phyloP scores from a whole-genome alignment of 108 stramenopile species.

The Aurantiochytrium sp. region DNA sequence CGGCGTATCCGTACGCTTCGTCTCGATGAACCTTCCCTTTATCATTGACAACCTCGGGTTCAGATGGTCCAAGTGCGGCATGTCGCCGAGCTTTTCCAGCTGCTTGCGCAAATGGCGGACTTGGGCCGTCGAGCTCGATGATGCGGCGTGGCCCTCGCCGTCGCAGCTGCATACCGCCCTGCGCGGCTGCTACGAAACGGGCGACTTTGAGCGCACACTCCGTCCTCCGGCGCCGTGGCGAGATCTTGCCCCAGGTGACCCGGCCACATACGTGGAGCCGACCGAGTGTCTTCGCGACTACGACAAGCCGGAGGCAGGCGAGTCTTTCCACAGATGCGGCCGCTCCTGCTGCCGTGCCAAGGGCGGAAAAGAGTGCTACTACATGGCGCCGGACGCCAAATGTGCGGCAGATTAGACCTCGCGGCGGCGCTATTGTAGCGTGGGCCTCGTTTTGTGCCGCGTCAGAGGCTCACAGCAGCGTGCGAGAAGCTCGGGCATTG shows the following conservation, averaged over 20 bases:
- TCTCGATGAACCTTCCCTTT: background rate
- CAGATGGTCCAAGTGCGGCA: background rate
- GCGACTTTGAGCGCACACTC: background rate
- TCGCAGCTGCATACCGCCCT: background rate
- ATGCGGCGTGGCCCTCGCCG: background rate
- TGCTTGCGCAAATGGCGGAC: background rate
- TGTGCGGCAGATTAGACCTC: too few relatives aligned
- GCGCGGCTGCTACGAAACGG: background rate
- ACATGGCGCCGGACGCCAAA: background rate
- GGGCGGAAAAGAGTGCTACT: background rate
- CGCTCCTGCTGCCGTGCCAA: background rate
- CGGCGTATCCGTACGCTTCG: background rate
- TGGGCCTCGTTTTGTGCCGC: too few relatives aligned
- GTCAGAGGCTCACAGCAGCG: too few relatives aligned
- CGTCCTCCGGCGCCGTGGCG: slow-evolving; percentile 14
- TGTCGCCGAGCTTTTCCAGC: background rate
- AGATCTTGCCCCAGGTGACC: background rate
- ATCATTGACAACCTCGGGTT: background rate
- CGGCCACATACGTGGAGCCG: background rate
- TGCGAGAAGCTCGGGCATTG: too few relatives aligned
- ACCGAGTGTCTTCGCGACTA: background rate
- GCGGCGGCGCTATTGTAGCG: too few relatives aligned
- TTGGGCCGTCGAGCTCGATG: background rate
- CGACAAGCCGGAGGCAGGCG: background rate
- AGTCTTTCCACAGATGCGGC: background rate